phyloP scores from a whole-genome alignment of 2,329 filamentous ascomycete genomes.

The Elsinoe perseae region DNA sequence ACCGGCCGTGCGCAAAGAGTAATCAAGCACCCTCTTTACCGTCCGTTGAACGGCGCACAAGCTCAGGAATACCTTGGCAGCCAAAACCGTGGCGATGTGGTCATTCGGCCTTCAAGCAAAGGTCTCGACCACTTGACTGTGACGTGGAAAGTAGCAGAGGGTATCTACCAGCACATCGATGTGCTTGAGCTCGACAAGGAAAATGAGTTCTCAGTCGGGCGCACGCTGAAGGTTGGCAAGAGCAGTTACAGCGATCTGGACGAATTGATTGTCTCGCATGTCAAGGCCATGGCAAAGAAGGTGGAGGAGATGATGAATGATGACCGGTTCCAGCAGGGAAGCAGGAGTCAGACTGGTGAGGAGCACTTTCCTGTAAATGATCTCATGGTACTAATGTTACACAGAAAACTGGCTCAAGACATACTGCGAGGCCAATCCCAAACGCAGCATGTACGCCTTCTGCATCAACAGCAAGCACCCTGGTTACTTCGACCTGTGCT shows the following conservation, averaged over 20 bases:
- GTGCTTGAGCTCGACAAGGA: conserved; percentile 95
- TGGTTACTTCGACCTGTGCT: conserved; percentile 92
- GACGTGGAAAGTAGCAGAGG: conserved; percentile 96
- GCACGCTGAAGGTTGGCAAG: conserved; percentile 76
- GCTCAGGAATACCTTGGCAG: conserved; percentile 89
- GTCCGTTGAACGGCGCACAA: conserved; percentile 82
- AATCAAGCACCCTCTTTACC: conserved; percentile 96
- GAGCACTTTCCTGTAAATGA: conserved; percentile 21
- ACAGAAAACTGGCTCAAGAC: conserved; percentile 91
- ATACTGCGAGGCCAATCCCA: conserved; percentile 93
- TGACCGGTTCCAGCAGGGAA: conserved; percentile 85
- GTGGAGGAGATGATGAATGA: conserved; percentile 92
- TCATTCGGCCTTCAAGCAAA: conserved; percentile 92
- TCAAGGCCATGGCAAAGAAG: conserved; percentile 96
- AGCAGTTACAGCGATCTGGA: conserved; percentile 94
- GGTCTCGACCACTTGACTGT: conserved; percentile 91
- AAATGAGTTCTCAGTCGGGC: conserved; percentile 89
- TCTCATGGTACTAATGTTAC: conserved; percentile 1
- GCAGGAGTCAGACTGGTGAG: conserved; percentile 76
- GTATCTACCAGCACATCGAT: conserved; percentile 96
- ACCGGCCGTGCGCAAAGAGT: conserved; percentile 85
- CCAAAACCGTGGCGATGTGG: conserved; percentile 77
- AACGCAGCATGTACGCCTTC: conserved; percentile 88
- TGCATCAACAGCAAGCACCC: conserved; percentile 88
- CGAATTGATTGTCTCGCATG: conserved; percentile 92